Conservation (phyloP, 2,329 filamentous ascomycete species). For the Phoma sp. region DNA sequence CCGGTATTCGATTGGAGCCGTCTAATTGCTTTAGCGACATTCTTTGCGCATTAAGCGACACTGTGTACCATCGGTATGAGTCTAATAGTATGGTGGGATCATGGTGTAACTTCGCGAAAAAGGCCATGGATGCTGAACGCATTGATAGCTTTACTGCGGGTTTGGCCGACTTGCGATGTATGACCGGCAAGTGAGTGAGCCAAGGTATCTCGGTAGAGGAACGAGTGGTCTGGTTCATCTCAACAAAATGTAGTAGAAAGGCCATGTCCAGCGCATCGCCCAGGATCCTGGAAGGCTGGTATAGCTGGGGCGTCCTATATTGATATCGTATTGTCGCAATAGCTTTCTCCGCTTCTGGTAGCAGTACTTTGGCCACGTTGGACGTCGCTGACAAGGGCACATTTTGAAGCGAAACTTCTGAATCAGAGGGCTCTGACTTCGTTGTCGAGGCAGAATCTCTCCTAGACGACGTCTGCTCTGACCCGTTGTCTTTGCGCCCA, state of each 20-base stretch:
- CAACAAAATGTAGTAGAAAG: constrained; percentile 43
- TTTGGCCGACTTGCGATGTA: constrained; percentile 28
- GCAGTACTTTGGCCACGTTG: background rate
- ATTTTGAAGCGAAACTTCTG: constrained; percentile 3
- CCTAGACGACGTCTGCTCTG: background rate
- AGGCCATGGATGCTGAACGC: constrained; percentile 44
- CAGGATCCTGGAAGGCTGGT: constrained; percentile 35
- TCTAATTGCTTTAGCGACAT: constrained; percentile 27
- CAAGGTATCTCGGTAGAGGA: constrained; percentile 35
- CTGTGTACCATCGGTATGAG: constrained; percentile 43
- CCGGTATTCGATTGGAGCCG: constrained; percentile 27
- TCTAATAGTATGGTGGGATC: constrained; percentile 40
- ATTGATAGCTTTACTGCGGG: constrained; percentile 40
- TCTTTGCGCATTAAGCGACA: constrained; percentile 38
- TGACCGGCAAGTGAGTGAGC: constrained; percentile 32
- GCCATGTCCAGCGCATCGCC: constrained; percentile 37
- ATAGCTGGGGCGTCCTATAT: constrained; percentile 31
- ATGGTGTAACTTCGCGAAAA: constrained; percentile 40
- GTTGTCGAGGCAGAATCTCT: constrained; percentile 8
- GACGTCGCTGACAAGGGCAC: background rate
- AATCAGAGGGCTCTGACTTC: constrained; percentile 6
- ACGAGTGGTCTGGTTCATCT: constrained; percentile 30
- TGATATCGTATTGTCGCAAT: constrained; percentile 34
- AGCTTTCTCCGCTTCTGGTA: constrained; percentile 26
- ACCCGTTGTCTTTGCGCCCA: constrained; percentile 1